These are phyloP conservation scores for Gossypium gossypioides DNA, from an alignment of 441 rosid species.

Conservation along the genomic window DNA sequence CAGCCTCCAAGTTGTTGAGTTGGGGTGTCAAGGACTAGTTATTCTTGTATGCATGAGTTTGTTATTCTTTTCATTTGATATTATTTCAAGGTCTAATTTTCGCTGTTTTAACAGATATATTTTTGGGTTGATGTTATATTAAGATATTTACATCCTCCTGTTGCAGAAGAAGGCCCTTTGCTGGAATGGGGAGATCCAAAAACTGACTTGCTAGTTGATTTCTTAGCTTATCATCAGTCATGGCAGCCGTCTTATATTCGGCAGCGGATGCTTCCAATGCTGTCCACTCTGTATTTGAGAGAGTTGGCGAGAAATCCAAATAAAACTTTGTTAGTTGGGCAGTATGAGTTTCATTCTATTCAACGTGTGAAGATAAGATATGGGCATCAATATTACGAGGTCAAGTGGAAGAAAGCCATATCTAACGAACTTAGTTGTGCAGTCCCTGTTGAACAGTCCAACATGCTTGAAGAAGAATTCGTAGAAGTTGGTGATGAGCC, in stretches of 20 bases:
- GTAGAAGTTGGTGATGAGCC: conserved; percentile 44
- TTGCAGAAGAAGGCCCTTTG: conserved; percentile 30
- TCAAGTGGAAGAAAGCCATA: conserved; percentile 66
- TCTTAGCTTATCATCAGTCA: conserved; percentile 50
- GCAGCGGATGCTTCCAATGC: conserved; percentile 66
- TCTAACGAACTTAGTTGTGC: conserved; percentile 16
- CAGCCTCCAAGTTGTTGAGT: neutral
- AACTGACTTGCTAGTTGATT: conserved; percentile 69
- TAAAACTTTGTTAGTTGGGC: conserved; percentile 38
- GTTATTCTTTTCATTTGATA: neutral
- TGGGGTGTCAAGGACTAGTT: neutral
- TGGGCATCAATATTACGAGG: conserved; percentile 52
- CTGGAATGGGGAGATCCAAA: conserved; percentile 63
- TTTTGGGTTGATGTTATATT: conserved; percentile 12
- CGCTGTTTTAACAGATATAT: neutral
- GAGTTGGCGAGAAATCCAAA: conserved; percentile 37
- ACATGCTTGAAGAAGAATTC: conserved; percentile 28
- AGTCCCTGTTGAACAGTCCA: conserved; percentile 23
- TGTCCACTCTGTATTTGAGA: conserved; percentile 70
- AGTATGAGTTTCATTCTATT: conserved; percentile 69
- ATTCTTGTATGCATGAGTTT: neutral
- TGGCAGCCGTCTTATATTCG: conserved; percentile 73
- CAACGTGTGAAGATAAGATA: conserved; percentile 55
- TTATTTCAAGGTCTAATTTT: neutral
- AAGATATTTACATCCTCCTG: neutral